Evolutionary conservation across 352 stramenopile genomes (phyloP).

Genomic region (Phytophthora cryptogea): DNA sequence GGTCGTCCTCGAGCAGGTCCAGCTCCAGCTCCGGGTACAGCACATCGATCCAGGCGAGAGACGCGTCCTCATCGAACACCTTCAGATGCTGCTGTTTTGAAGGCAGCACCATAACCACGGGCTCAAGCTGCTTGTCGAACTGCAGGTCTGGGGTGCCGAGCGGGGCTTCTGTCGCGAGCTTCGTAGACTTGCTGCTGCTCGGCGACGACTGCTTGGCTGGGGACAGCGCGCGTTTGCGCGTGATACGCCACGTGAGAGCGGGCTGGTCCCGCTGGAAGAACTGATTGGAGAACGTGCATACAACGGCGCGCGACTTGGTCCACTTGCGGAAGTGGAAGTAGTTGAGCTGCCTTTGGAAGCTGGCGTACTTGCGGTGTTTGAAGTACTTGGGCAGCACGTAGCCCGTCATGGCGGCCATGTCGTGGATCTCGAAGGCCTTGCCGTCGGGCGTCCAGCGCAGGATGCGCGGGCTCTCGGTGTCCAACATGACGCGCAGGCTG

Average conservation of each 20-base stretch:
- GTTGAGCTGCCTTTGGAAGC: slow-evolving; percentile 90
- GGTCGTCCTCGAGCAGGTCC: slow-evolving; percentile 25
- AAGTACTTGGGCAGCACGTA: slow-evolving; percentile 92
- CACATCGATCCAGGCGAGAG: slow-evolving; percentile 65
- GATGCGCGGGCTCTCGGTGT: slow-evolving; percentile 54
- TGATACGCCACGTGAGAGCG: slow-evolving; percentile 66
- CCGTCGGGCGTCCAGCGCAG: slow-evolving; percentile 64
- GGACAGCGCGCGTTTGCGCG: slow-evolving; percentile 50
- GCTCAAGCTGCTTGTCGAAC: slow-evolving; percentile 21
- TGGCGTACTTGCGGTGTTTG: slow-evolving; percentile 91
- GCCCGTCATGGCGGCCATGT: slow-evolving; percentile 72
- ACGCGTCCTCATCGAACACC: slow-evolving; percentile 30
- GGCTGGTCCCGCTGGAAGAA: slow-evolving; percentile 69
- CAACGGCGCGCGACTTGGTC: slow-evolving; percentile 69
- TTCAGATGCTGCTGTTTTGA: slow-evolving; percentile 8
- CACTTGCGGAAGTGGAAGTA: slow-evolving; percentile 92
- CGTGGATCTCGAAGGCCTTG: slow-evolving; percentile 67
- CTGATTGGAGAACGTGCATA: slow-evolving; percentile 81
- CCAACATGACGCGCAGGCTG: slow-evolving; percentile 61
- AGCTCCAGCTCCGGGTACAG: slow-evolving; percentile 65
- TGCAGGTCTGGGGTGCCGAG: slow-evolving; percentile 5
- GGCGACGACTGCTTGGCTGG: slow-evolving; percentile 11
- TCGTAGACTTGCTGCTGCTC: not conserved
- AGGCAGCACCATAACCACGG: slow-evolving; percentile 13
- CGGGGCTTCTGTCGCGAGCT: slow-evolving; percentile 1